Evolutionary conservation across 345 rosid genomes (phyloP), one percentile per base, ranked within the genome.

Genomic region (Raphanus raphanistrum): DNA sequence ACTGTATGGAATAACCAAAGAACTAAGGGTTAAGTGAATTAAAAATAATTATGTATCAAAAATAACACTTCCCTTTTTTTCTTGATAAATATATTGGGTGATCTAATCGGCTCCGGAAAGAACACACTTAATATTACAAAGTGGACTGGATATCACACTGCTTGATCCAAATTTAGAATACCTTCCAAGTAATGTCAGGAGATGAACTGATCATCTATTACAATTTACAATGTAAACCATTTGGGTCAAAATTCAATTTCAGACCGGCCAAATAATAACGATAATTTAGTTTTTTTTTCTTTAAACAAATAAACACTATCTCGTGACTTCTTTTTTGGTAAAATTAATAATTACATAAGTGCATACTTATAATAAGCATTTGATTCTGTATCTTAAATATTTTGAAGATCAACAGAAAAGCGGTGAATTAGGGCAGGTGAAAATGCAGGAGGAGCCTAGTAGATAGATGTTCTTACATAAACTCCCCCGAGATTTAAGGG

Each of bases 401-500:
- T 2, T 48, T 5, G 70, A 13, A 43, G 35, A 60, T 9, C 36
- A 27, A 63, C 1, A 63, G 25, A 33, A 62, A 31, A 62, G 54
- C 61, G 55, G 74, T 73, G 31, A 66, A 68, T 68, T 75, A 75
- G 79, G 83, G 79, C 83, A 80, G 83, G 79, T 75, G 72, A 80
- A 80, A 79, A 73, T 54, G 79, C 80, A 80, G 83, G 45, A 65
- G 76, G 45, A 65, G 76, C 83, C 78, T 79, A 79, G 66, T 63
- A 61, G 68, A 79, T 67, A 66, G 57, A 72, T 41, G 33, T 68
- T 62, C 79, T 67, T 69, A 74, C 75, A 74, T 29, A 58, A 32
- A 70, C 76, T 71, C 78, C 80, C 76, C 83, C 83, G 76, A 71
- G 74, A 80, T 75, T 80, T 80, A 65, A 80, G 79, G 80, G 64